These are phyloP conservation scores for Mycena vulgaris DNA, from an alignment of 768 basidiomycete genomes.

Conservation along the genomic window DNA sequence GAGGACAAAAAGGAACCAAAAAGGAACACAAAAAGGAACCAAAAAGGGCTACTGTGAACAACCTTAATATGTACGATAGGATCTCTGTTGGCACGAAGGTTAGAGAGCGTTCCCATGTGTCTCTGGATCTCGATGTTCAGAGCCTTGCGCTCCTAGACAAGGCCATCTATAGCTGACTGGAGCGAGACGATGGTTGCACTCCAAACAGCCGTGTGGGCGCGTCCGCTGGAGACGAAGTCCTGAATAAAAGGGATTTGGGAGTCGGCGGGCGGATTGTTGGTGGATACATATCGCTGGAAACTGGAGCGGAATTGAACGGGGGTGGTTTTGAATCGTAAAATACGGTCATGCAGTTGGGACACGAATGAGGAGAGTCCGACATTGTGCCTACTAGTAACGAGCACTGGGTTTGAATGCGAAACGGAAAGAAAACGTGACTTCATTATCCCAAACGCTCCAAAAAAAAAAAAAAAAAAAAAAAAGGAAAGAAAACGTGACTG, in stretches of 20 bases:
- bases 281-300: slow-evolving; percentile 1
- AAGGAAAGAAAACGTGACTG: too few species aligned
- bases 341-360: not conserved
- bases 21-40: too few species aligned
- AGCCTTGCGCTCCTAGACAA: not conserved
- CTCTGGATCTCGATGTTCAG: not conserved
- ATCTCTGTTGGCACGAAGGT: slow-evolving; percentile 24
- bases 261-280: slow-evolving; percentile 10
- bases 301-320: not conserved
- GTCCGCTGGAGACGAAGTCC: not conserved
- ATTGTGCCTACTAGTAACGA: too few species aligned
- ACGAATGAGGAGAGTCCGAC: not conserved
- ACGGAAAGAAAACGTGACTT: too few species aligned
- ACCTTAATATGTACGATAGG: slow-evolving; percentile 13
- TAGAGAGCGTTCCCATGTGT: slow-evolving; percentile 7
- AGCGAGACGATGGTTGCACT: not conserved
- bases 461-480: too few species aligned
- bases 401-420: too few species aligned
- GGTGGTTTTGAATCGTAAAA: too few species aligned
- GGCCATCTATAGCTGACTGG: not conserved
- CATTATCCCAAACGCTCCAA: too few species aligned
- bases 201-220: not conserved
- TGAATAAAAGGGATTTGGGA: not conserved
- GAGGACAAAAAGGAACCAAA: too few species aligned
- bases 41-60: too few species aligned